Conservation (phyloP, 2,329 filamentous ascomycete species). For the Cladorrhinum sp. region DNA sequence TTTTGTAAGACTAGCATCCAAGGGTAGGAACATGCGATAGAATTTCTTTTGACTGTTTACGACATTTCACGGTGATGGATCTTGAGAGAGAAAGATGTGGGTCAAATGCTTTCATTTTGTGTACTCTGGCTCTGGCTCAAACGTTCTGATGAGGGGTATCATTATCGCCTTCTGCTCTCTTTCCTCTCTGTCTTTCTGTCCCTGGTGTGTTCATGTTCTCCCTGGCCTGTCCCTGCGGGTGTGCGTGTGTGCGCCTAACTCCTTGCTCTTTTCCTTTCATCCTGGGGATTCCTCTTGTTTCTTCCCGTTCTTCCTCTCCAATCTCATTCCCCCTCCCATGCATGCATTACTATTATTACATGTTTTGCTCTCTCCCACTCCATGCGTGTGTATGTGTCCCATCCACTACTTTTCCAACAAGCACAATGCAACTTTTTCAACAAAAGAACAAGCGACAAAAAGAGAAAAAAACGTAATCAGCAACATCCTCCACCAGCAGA, state of each 20-base stretch:
- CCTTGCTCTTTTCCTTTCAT: neutral
- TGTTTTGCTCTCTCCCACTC: neutral
- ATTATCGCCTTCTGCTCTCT: neutral
- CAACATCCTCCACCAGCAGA: slow-evolving; percentile 46
- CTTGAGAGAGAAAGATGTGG: neutral
- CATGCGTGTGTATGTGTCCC: neutral
- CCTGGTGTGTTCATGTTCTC: neutral
- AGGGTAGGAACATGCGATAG: neutral
- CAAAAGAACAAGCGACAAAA: neutral
- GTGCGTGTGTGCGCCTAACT: neutral
- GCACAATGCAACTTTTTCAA: neutral
- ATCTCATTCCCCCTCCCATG: neutral
- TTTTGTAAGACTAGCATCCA: neutral
- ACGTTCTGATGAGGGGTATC: neutral
- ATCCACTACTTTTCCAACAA: neutral
- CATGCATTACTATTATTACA: slow-evolving; percentile 5
- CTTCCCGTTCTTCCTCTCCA: neutral
- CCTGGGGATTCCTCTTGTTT: neutral
- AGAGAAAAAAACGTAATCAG: slow-evolving; percentile 30
- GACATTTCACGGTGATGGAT: too few species aligned
- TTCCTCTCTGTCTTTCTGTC: neutral
- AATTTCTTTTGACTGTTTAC: neutral
- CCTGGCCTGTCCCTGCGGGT: neutral
- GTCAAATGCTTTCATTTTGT: neutral
- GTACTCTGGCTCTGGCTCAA: neutral